These are phyloP conservation scores for Aspergillus sp. DNA, from an alignment of 2,329 filamentous ascomycete species.

Conservation along the genomic window DNA sequence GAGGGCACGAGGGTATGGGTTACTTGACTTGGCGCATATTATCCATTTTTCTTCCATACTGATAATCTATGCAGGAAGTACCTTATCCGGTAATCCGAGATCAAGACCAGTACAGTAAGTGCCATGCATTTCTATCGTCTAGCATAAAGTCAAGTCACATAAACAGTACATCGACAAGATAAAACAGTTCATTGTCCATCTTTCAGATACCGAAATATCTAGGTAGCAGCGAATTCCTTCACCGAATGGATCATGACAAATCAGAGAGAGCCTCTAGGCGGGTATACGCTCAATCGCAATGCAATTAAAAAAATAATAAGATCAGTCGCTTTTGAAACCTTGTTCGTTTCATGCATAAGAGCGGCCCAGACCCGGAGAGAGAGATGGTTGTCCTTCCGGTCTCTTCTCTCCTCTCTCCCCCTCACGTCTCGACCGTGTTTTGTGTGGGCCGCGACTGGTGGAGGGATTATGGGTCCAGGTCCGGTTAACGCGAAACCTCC, in stretches of 20 bases:
- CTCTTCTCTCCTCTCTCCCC: neutral
- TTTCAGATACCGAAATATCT: too few relatives aligned
- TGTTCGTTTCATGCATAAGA: slow-evolving; percentile 12
- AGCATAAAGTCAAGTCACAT: too few relatives aligned
- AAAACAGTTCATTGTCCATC: too few relatives aligned
- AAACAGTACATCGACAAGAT: too few relatives aligned
- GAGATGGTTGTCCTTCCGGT: neutral
- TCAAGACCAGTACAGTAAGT: too few relatives aligned
- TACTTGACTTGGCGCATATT: too few relatives aligned
- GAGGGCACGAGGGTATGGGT: too few relatives aligned
- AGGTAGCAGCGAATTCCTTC: too few relatives aligned
- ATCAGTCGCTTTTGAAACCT: slow-evolving; percentile 14
- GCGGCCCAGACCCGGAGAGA: neutral
- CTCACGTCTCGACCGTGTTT: slow-evolving; percentile 3
- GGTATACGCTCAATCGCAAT: slow-evolving; percentile 33
- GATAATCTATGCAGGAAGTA: too few relatives aligned
- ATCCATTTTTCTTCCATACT: too few relatives aligned
- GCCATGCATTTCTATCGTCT: too few relatives aligned
- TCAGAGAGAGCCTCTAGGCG: slow-evolving; percentile 14
- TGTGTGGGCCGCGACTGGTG: slow-evolving; percentile 1
- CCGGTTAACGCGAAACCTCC: neutral
- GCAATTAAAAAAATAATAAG: slow-evolving; percentile 9
- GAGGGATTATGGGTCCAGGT: neutral
- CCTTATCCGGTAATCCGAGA: too few relatives aligned
- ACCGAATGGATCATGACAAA: neutral